Evolutionary conservation across 2,329 filamentous ascomycete genomes (phyloP).

Genomic region (Cryphonectria nitschkei): DNA sequence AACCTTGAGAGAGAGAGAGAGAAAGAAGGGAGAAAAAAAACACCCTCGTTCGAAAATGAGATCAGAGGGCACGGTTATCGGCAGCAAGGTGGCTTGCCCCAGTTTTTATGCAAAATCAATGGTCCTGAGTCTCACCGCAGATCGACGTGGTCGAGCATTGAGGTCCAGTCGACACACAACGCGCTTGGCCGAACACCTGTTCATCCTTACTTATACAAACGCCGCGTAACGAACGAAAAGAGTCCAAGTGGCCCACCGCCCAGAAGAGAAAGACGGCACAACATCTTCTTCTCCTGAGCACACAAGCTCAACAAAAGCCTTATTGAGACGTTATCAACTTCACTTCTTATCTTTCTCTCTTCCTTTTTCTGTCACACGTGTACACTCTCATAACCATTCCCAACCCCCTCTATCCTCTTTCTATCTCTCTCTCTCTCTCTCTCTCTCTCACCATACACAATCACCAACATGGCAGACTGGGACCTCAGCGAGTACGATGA

Average conservation of each 20-base stretch:
- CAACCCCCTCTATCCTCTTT: neutral
- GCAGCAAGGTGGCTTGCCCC: conserved; percentile 6
- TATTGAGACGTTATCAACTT: neutral
- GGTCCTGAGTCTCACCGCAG: conserved; percentile 3
- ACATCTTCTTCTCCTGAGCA: too few species aligned
- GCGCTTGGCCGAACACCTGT: conserved; percentile 5
- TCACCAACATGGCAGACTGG: conserved; percentile 17
- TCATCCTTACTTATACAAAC: neutral
- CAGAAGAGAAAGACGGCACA: neutral
- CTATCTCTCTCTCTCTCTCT: neutral
- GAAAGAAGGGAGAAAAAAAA: neutral
- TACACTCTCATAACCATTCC: neutral
- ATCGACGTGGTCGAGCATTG: neutral
- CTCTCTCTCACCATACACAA: neutral
- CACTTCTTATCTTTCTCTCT: neutral
- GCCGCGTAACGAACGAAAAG: neutral
- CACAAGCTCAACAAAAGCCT: neutral
- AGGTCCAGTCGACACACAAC: neutral
- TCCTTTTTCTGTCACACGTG: neutral
- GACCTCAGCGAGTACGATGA: conserved; percentile 25
- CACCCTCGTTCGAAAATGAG: neutral
- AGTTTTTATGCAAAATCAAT: conserved; percentile 16
- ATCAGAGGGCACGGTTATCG: neutral
- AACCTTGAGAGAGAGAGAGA: neutral
- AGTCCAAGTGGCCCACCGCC: neutral